Percentiles rank a stretch among this genome's conserved stretches.
These are phyloP conservation scores for Paramecium pentaurelia DNA, from an alignment of 73 alveolate species.

Conservation along the genomic window DNA sequence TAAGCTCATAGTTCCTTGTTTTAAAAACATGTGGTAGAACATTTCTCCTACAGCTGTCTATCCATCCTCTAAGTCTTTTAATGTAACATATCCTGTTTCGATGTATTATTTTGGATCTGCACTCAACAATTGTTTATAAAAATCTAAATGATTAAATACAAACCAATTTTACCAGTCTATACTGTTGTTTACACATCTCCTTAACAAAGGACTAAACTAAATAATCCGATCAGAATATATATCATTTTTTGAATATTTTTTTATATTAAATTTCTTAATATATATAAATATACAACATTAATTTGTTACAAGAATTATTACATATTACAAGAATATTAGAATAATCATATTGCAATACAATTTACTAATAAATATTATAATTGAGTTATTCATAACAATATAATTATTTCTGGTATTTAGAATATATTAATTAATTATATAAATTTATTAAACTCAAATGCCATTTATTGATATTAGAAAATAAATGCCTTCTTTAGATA, in stretches of 20 bases:
- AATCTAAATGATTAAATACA: neutral
- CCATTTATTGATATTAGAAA: neutral
- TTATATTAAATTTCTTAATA: neutral
- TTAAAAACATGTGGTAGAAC: conserved; percentile 15
- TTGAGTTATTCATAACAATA: too few relatives aligned
- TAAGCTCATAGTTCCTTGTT: neutral
- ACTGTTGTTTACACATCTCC: neutral
- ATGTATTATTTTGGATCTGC: neutral
- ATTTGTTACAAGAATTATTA: too few relatives aligned
- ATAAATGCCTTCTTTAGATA: neutral
- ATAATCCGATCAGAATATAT: neutral
- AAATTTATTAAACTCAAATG: neutral
- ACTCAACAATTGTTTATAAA: neutral
- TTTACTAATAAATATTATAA: too few relatives aligned
- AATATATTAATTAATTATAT: neutral
- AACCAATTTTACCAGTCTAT: neutral
- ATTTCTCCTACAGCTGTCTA: neutral
- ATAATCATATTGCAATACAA: too few relatives aligned
- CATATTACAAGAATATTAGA: too few relatives aligned
- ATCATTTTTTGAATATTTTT: neutral
- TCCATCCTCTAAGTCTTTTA: neutral
- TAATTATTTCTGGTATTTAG: neutral
- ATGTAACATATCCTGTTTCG: conserved; percentile 22
- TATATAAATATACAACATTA: too few relatives aligned
- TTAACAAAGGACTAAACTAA: neutral